A percentile compares a stretch with the other conserved stretches of the same genome.
Conservation (phyloP, 805 yeast genomes). For the Metschnikowia cerradonensis region DNA sequence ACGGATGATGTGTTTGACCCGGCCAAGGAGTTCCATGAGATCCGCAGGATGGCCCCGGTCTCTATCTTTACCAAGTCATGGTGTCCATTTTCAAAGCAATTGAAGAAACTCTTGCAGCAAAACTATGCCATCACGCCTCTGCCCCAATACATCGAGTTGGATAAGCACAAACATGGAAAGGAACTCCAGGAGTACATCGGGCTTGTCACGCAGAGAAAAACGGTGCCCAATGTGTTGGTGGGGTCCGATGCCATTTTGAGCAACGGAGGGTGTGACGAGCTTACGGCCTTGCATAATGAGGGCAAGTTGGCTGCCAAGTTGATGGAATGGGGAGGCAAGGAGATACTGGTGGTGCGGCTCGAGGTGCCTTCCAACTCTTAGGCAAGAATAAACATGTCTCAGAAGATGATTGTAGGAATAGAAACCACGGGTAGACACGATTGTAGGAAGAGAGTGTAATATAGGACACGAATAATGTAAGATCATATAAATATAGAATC, state of each 20-base stretch:
- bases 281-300: constrained; percentile 54
- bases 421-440: no score
- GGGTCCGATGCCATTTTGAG: constrained; percentile 33
- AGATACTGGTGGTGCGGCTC: constrained; percentile 44
- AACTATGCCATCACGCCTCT: constrained; percentile 70
- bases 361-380: constrained; percentile 55
- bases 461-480: background rate
- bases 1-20: constrained; percentile 26
- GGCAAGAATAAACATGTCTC: background rate
- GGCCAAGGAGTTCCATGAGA: constrained; percentile 44
- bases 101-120: constrained; percentile 61
- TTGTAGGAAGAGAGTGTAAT: no score
- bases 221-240: constrained; percentile 19
- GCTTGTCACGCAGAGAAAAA: constrained; percentile 15
- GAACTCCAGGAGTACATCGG: constrained; percentile 72
- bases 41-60: constrained; percentile 60
- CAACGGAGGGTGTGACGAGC: constrained; percentile 88
- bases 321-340: constrained; percentile 60
- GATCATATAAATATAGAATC: background rate
- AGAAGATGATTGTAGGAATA: no score
- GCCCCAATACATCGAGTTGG: constrained; percentile 76
- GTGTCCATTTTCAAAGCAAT: constrained; percentile 74
- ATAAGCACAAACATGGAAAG: constrained; percentile 69
- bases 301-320: constrained; percentile 52
- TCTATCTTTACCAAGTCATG: constrained; percentile 51